Percentiles rank a stretch among this genome's conserved stretches.
phyloP scores from a whole-genome alignment of 1,139 yeast species.

The Fermentozyma sake region DNA sequence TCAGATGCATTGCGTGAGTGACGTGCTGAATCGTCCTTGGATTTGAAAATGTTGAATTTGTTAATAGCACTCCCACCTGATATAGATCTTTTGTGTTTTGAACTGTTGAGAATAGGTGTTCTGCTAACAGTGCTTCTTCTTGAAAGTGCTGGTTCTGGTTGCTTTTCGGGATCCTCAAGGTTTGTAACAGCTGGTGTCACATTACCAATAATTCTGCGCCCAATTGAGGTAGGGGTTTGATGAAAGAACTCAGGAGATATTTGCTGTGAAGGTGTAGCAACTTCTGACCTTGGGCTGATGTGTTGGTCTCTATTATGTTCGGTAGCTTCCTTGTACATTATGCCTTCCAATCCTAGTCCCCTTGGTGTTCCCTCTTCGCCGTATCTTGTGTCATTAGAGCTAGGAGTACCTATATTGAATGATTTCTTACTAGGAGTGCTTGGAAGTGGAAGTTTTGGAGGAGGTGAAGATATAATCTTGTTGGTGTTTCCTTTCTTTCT shows the following conservation, averaged over 20 bases:
- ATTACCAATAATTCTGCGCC: constrained; percentile 6
- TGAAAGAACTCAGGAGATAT: constrained; percentile 3
- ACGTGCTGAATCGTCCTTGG: constrained; percentile 12
- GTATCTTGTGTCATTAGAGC: constrained; percentile 11
- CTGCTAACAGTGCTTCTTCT: constrained; percentile 27
- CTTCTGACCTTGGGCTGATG: not conserved
- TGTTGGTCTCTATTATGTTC: constrained; percentile 2
- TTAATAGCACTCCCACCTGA: constrained; percentile 31
- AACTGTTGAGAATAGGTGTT: constrained; percentile 27
- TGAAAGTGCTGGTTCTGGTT: constrained; percentile 9
- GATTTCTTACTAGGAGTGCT: constrained; percentile 13
- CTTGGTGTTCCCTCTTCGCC: constrained; percentile 20
- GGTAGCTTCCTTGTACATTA: constrained; percentile 18
- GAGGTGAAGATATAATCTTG: constrained; percentile 25
- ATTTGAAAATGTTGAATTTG: constrained; percentile 33
- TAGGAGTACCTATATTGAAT: constrained; percentile 6
- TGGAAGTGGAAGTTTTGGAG: constrained; percentile 32
- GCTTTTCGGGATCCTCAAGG: constrained; percentile 20
- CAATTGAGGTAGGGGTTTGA: constrained; percentile 6
- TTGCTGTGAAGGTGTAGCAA: constrained; percentile 8
- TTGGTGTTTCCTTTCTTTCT: constrained; percentile 8
- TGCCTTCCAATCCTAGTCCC: constrained; percentile 41
- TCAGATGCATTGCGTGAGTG: constrained; percentile 43
- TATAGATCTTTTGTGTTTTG: constrained; percentile 40
- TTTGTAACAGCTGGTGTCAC: constrained; percentile 37